Evolutionary conservation across 352 stramenopile species (phyloP).

Genomic region (Globisporangium abappressorium): DNA sequence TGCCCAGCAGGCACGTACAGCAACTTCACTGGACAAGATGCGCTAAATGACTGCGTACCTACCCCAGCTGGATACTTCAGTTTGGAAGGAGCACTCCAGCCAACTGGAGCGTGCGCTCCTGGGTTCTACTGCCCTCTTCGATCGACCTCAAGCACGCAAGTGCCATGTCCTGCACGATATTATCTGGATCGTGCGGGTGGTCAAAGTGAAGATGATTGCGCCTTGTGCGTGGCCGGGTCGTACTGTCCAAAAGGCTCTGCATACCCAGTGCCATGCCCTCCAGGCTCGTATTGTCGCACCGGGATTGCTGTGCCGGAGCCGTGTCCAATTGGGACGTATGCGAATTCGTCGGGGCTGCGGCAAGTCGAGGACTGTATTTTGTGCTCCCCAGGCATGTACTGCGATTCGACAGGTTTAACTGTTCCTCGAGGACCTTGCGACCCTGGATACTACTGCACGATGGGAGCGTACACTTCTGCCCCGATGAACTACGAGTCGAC

Average conservation of each 20-base stretch:
- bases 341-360: conserved; percentile 69
- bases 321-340: conserved; percentile 90
- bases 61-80: conserved; percentile 74
- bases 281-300: conserved; percentile 87
- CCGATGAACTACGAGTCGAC: conserved; percentile 78
- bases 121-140: conserved; percentile 84
- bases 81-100: conserved; percentile 51
- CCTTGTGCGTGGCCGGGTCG: conserved; percentile 60
- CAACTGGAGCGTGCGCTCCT: conserved; percentile 57
- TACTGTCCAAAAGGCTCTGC: conserved; percentile 68
- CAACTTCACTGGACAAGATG: conserved; percentile 75
- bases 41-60: conserved; percentile 64
- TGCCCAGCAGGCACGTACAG: conserved; percentile 87
- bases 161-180: conserved; percentile 74
- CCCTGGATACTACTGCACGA: conserved; percentile 89
- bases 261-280: conserved; percentile 64
- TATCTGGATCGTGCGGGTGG: conserved; percentile 67
- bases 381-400: conserved; percentile 91
- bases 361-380: conserved; percentile 82
- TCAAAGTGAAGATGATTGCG: conserved; percentile 67
- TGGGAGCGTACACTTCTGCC: conserved; percentile 87
- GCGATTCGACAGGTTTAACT: conserved; percentile 81
- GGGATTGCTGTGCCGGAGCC: conserved; percentile 67
- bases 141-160: conserved; percentile 63
- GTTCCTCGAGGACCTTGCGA: conserved; percentile 75